Evolutionary conservation across 257 asterid species (phyloP), one percentile per base, ranked within the genome.

Genomic region (Voacanga thouarsii): DNA sequence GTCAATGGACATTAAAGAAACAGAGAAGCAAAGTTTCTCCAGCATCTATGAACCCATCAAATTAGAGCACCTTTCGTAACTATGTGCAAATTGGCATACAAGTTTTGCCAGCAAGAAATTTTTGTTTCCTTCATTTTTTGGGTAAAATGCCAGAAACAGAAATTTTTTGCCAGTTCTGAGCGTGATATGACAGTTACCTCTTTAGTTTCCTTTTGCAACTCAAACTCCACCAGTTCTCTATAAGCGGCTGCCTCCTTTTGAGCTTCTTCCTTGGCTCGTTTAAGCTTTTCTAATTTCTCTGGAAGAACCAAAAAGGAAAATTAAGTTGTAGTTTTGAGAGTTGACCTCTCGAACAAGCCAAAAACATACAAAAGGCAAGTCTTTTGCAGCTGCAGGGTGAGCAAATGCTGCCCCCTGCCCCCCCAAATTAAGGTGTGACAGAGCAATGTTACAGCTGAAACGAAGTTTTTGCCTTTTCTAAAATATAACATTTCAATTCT

Each of bases 221-320:
- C 83, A 55, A 75, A 59, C 49, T 80, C 83, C 65, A 80, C 26
- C 24, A 66, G 68, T 24, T 59, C 71, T 24, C 63, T 75, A 75
- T 75, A 14, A 39, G 69, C 72, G 44, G 72, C 83, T 3, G 76
- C 16, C 83, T 75, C 83, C 37, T 67, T 66, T 66, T 75, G 72
- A 67, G 76, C 59, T 74, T 80, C 80, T 23, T 67, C 63, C 74
- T 59, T 80, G 75, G 79, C 83, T 75, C 56, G 64, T 67, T 67
- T 41, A 33, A 80, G 79, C 51, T 55, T 80, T 21, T 37, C 76
- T 12, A 28, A 4, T 80, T 71, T 80, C 53, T 47, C 83, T 80
- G 49, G 51, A 59, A 75, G 44, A 44, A 44, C 49, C 69, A 55
- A 10, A 12, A 61, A 24, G 47, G 26, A 47, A 2, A 51, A 2